Evolutionary conservation across 352 stramenopile genomes (phyloP).

Genomic region (Aphanomyces astaci): DNA sequence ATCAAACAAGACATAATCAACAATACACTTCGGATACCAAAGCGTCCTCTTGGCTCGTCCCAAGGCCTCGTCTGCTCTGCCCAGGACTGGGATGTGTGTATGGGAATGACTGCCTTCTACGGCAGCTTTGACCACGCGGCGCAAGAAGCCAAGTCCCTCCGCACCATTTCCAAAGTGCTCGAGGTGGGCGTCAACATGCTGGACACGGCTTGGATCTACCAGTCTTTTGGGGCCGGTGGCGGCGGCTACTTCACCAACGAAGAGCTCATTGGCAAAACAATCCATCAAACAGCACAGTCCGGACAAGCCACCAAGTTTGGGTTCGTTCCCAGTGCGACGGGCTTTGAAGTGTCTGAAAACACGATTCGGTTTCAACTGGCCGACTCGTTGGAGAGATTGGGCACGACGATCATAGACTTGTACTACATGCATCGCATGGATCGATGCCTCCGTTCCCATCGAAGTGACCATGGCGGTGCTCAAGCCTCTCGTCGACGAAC

Average conservation of each 20-base stretch:
- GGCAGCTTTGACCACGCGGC: constrained; percentile 13
- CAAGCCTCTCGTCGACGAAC: constrained; percentile 25
- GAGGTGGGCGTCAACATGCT: constrained; percentile 59
- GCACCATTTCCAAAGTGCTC: neutral
- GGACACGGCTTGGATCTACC: constrained; percentile 55
- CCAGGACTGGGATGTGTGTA: constrained; percentile 3
- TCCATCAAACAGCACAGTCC: constrained; percentile 42
- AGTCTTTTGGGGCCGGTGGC: constrained; percentile 29
- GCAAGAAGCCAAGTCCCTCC: neutral
- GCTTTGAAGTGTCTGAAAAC: constrained; percentile 37
- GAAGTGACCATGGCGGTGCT: constrained; percentile 46
- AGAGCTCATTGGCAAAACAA: constrained; percentile 42
- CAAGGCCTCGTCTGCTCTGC: constrained; percentile 13
- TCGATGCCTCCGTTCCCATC: constrained; percentile 46
- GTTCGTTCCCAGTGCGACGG: constrained; percentile 31
- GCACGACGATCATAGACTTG: constrained; percentile 52
- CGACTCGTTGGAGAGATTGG: constrained; percentile 46
- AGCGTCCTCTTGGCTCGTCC: constrained; percentile 4
- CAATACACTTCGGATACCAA: too few species aligned
- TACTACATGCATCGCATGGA: constrained; percentile 65
- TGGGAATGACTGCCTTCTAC: constrained; percentile 17
- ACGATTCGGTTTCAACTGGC: constrained; percentile 59
- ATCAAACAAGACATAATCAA: too few species aligned
- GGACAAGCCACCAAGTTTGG: constrained; percentile 70
- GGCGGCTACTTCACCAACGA: constrained; percentile 49